Percentiles rank a stretch among this genome's conserved stretches.
Conservation (phyloP, 2,329 filamentous ascomycete genomes). For the Aureobasidium sp. region DNA sequence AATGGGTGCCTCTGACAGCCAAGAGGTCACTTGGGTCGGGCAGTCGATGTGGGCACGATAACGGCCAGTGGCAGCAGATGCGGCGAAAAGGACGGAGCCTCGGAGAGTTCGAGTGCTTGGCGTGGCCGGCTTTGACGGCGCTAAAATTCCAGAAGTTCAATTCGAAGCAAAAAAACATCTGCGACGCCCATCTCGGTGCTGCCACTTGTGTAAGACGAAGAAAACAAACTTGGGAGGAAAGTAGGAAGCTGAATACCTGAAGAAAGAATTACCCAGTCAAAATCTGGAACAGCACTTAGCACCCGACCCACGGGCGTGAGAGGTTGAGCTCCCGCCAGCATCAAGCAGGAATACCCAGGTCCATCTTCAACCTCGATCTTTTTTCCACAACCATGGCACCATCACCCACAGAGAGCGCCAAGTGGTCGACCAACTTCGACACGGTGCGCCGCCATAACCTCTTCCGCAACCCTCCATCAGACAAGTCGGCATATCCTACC, state of each 20-base stretch:
- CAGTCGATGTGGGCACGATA: background rate
- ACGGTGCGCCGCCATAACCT: slow-evolving; percentile 79
- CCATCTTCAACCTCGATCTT: background rate
- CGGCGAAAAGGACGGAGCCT: slow-evolving; percentile 2
- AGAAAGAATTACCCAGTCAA: background rate
- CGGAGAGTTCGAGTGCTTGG: background rate
- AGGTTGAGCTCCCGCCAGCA: slow-evolving; percentile 5
- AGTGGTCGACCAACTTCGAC: slow-evolving; percentile 81
- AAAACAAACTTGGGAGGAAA: background rate
- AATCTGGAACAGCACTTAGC: background rate
- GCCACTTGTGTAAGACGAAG: background rate
- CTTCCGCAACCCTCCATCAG: slow-evolving; percentile 79
- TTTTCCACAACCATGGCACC: slow-evolving; percentile 23
- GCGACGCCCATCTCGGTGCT: slow-evolving; percentile 5
- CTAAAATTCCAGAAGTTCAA: slow-evolving; percentile 12
- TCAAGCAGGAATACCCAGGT: background rate
- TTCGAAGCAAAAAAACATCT: slow-evolving; percentile 14
- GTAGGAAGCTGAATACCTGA: background rate
- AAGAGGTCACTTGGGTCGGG: background rate
- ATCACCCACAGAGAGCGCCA: slow-evolving; percentile 51
- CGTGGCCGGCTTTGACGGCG: slow-evolving; percentile 7
- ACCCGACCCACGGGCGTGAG: background rate
- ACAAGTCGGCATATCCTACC: slow-evolving; percentile 79
- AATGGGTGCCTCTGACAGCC: background rate
- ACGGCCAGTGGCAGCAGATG: background rate